Evolutionary conservation across 2,329 filamentous ascomycete species (phyloP), one percentile per base, ranked within the genome.

Genomic region (Exophiala sp.): DNA sequence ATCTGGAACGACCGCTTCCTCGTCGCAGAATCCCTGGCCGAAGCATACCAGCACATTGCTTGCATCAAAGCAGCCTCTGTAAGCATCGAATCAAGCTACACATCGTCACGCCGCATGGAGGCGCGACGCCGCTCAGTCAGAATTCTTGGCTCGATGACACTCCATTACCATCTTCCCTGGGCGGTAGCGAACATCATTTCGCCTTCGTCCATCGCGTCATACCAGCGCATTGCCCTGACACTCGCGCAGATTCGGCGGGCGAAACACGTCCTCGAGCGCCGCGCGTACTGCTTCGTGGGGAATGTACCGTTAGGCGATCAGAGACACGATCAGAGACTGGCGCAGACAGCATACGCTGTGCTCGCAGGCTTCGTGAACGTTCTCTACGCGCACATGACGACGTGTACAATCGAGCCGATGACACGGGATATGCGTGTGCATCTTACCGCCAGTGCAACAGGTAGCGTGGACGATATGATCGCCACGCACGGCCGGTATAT

Each of bases 401-500:
- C 84, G 12, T 78, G 90, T 1, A 87, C 91, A 1, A 76, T 95
- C 1, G 79, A 78, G 0, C 81, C 84, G 0, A 77, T 83, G 18
- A 81, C 78, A 1, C 65, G 70, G 2, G 73, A 76, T 29, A 80
- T 96, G 73, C 72, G 73, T 5, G 67, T 69, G 2, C 74, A 78
- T 0, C 77, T 96, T 69, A 72, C 11, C 71, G 74, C 5, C 83
- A 48, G 89, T 71, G 74, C 5, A 83, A 55, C 89, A 0, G 76
- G 79, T 21, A 89, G 92, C 61, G 83, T 96, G 8, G 90, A 96
- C 66, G 80, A 80, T 21, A 95, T 96, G 88, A 84, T 91, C 21
- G 71, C 71, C 1, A 78, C 85, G 1, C 91, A 96, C 66, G 72
- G 80, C 3, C 67, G 69, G 0, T 92, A 87, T 63, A 73, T 87